Percentiles rank a stretch among this genome's conserved stretches.
These are phyloP conservation scores for Mortierella hygrophila DNA, from an alignment of 192 early-diverging fungal species.

Conservation along the genomic window DNA sequence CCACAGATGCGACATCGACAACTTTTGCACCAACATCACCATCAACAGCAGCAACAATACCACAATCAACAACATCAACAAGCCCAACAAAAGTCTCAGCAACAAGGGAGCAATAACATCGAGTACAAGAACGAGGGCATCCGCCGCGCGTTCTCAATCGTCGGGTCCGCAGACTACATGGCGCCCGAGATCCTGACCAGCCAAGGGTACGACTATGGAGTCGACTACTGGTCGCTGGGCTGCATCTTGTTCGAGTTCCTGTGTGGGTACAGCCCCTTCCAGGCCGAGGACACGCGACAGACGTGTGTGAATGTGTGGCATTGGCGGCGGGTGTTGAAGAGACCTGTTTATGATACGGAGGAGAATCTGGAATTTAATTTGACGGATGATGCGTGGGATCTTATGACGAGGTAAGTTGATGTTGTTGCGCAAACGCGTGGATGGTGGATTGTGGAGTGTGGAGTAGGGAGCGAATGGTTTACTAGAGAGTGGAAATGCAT, in stretches of 20 bases:
- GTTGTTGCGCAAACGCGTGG: neutral
- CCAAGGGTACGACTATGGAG: slow-evolving; percentile 74
- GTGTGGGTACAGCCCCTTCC: slow-evolving; percentile 82
- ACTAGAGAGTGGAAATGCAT: neutral
- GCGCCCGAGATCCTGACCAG: slow-evolving; percentile 86
- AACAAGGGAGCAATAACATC: neutral
- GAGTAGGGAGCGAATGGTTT: neutral
- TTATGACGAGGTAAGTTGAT: slow-evolving; percentile 64
- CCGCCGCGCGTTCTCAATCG: slow-evolving; percentile 78
- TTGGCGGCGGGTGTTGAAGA: slow-evolving; percentile 80
- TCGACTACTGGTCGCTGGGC: slow-evolving; percentile 88
- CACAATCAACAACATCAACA: neutral
- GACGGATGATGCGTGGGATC: slow-evolving; percentile 80
- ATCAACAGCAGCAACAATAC: neutral
- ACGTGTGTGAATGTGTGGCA: slow-evolving; percentile 91
- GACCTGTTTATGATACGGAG: slow-evolving; percentile 82
- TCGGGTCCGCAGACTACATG: slow-evolving; percentile 90
- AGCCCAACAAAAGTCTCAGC: neutral
- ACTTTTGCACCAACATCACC: neutral
- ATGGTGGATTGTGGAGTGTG: neutral
- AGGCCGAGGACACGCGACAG: slow-evolving; percentile 72
- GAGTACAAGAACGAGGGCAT: slow-evolving; percentile 63
- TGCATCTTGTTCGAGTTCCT: slow-evolving; percentile 83
- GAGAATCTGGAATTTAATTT: slow-evolving; percentile 83
- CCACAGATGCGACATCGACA: neutral